A percentile compares a stretch with the other conserved stretches of the same genome.
Conservation (phyloP, 2,329 filamentous ascomycete species). For the Erysiphe pulchra region DNA sequence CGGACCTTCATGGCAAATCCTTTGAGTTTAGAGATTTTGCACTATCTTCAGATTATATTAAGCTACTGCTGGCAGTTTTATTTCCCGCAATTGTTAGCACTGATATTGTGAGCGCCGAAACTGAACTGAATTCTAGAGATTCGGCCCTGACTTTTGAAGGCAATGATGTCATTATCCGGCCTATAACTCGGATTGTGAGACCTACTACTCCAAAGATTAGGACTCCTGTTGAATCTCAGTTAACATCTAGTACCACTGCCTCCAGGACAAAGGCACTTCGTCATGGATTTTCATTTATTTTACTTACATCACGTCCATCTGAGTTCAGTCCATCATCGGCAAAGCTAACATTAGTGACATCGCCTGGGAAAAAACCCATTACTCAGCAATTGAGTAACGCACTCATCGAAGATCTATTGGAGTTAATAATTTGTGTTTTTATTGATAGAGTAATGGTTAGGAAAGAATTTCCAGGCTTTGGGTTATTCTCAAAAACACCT, state of each 20-base stretch:
- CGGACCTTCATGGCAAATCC: slow-evolving; percentile 54
- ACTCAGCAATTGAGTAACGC: slow-evolving; percentile 33
- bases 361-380: slow-evolving; percentile 26
- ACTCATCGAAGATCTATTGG: slow-evolving; percentile 50
- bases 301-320: slow-evolving; percentile 48
- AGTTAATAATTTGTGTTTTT: slow-evolving; percentile 57
- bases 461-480: slow-evolving; percentile 78
- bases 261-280: slow-evolving; percentile 36
- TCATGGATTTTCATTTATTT: slow-evolving; percentile 72
- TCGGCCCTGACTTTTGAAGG: slow-evolving; percentile 66
- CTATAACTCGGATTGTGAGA: slow-evolving; percentile 23
- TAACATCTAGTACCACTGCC: slow-evolving; percentile 17
- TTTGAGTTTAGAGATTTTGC: slow-evolving; percentile 62
- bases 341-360: slow-evolving; percentile 35
- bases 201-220: slow-evolving; percentile 43
- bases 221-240: slow-evolving; percentile 31
- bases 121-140: slow-evolving; percentile 64
- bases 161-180: slow-evolving; percentile 56
- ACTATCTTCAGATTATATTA: slow-evolving; percentile 52
- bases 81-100: slow-evolving; percentile 77
- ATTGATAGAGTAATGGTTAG: slow-evolving; percentile 61
- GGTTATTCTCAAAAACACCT: slow-evolving; percentile 64
- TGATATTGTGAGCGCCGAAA: slow-evolving; percentile 58
- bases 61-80: slow-evolving; percentile 51
- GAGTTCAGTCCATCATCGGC: slow-evolving; percentile 31